Evolutionary conservation across 306 rosid genomes (phyloP), one percentile per base, ranked within the genome.

Genomic region (Astragalus glycyphyllos): DNA sequence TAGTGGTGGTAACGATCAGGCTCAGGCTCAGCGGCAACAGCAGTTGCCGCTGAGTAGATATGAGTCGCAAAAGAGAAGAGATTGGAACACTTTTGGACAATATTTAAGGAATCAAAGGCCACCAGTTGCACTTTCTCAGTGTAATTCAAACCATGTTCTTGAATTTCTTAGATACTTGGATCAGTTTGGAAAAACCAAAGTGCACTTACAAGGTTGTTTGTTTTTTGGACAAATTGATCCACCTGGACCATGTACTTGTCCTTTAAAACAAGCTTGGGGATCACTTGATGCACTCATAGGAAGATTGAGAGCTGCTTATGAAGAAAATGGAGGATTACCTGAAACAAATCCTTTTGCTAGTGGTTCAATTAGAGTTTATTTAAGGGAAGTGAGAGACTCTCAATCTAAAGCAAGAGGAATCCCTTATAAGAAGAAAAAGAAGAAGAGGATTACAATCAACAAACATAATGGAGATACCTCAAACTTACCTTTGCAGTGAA

Each of bases 11-110:
- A 64, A 6, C 20, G n/a, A 53, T 47, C 50, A 69, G 0, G 41
- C 48, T 2, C 66, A 42, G 0, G 31, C 31, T 2, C 65, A 42
- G 0, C 70, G 17, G 0, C 74, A 65, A 0, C 82, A 75, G 1
- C 82, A 48, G 8, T 37, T 69, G 23, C 87, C 84, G 15, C 82
- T 84, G 37, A 92, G 91, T 71, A 78, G 92, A 13, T 89, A 89
- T 44, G 97, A 92, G 75, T 88, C 96, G 2, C 98, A 90, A 62
- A 89, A 92, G 85, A 79, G 90, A 63, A 81, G 97, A 9, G 97
- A 90, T 81, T 90, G 96, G 97, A 88, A 83, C 86, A 88, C 98
- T 7, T 92, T 92, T 63, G 97, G 96, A 17, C 98, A 92, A 77
- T 92, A 92, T 73, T 75, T 92, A 31, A 90, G 84, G 77, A 92